Base-by-base conservation (phyloP, 768 basidiomycete species). In the Trichaptum fuscoviolaceum region DNA sequence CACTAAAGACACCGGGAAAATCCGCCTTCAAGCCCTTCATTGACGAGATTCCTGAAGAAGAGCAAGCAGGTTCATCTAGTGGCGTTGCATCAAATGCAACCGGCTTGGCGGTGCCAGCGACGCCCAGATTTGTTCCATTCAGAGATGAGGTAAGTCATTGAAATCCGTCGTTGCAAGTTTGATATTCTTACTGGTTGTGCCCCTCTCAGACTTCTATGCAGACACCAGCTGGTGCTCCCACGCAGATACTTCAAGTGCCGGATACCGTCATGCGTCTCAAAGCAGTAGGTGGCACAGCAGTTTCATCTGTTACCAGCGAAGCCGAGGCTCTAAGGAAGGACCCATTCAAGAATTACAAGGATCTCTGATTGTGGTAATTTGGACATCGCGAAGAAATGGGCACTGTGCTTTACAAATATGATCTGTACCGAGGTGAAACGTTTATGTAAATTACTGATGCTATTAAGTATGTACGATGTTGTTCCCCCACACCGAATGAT, bases 301-400 rank as follows among this genome's bases (percentile, higher is more conserved):
- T 79, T 9, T 70, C 74, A 25, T 75, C 82, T 52, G 76, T 81
- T 34, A 17, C 25, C 25, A 85, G 88, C 1, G 91, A 92, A 75
- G 90, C 90, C 35, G 92, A 93, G 72, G 91, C 90, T 1, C 73
- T 93, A 66, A 81, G 91, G 67, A 90, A 85, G 70, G 89, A 92
- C 73, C 92, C 92, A 1, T 77, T 93, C 73, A 92, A 91, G 80
- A 93, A 93, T 72, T 92, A 93, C 75, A 70, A 72, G 18, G 73
- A 70, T 84, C 85, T 75, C 82, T 82, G 78, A 85, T 82, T 75
- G 88, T 92, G 82, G 82, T 90, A 82, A 91, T 91, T 78, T 93
- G 71, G 94, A 97, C 82, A 95, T 98, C 75, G 95, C 8, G 30
- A 30, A 30, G 2, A 30, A 30, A 30, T n/a, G 30, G 30, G 30